Conservation (phyloP, 2,329 filamentous ascomycete species). For the Mollisia scopiformis region DNA sequence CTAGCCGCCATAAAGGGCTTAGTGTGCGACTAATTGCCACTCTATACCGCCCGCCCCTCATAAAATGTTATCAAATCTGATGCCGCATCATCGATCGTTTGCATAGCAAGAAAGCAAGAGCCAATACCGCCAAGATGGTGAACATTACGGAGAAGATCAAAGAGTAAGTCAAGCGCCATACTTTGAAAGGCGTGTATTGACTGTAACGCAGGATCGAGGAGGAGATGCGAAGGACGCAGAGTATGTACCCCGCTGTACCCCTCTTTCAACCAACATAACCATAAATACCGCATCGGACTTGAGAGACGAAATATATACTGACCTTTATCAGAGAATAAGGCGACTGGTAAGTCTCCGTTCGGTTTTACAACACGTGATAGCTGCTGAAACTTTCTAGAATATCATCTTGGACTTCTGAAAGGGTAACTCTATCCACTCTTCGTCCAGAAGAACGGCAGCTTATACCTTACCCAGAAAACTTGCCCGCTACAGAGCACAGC, state of each 20-base stretch:
- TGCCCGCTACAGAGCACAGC: conserved; percentile 88
- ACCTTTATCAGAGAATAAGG: conserved; percentile 82
- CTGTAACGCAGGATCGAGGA: conserved; percentile 81
- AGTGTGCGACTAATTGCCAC: neutral
- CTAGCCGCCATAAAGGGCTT: neutral
- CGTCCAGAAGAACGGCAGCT: neutral
- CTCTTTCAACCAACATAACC: neutral
- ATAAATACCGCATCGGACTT: neutral
- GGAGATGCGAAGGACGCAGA: conserved; percentile 99
- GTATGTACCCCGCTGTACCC: conserved; percentile 54
- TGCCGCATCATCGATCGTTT: neutral
- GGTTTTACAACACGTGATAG: conserved; percentile 26
- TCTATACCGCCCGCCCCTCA: neutral
- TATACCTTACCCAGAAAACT: conserved; percentile 71
- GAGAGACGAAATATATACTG: conserved; percentile 1
- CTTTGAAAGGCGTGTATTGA: conserved; percentile 15
- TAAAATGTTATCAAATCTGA: neutral
- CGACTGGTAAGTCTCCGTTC: conserved; percentile 73
- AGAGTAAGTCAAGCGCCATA: conserved; percentile 65
- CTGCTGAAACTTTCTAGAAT: conserved; percentile 64
- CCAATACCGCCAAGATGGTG: conserved; percentile 70
- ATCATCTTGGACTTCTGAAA: conserved; percentile 96
- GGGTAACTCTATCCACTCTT: conserved; percentile 64
- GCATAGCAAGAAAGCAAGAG: neutral
- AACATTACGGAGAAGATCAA: conserved; percentile 99